These are phyloP conservation scores for Clarireedia hainanense DNA, from an alignment of 2,329 filamentous ascomycete genomes.

Conservation along the genomic window DNA sequence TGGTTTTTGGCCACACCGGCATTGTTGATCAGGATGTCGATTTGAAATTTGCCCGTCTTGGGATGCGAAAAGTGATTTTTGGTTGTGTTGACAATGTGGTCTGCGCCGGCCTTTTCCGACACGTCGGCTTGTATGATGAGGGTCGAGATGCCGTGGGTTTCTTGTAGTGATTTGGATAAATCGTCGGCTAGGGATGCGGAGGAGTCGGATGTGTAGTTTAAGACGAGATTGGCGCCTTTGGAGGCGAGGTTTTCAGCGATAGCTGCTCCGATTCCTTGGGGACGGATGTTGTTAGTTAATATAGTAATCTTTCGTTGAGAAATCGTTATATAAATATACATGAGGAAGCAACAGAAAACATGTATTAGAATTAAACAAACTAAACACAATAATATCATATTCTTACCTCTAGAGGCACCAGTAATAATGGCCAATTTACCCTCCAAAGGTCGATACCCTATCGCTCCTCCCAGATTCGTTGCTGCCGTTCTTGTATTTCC, in stretches of 20 bases:
- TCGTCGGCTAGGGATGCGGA: conserved; percentile 44
- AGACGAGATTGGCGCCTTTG: conserved; percentile 55
- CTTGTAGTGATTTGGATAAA: conserved; percentile 48
- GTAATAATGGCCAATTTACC: conserved; percentile 75
- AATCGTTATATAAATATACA: too few species aligned
- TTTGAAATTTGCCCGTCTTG: conserved; percentile 43
- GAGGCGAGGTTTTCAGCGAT: conserved; percentile 61
- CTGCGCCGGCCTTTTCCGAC: conserved; percentile 50
- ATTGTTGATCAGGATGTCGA: conserved; percentile 86
- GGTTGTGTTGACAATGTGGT: conserved; percentile 49
- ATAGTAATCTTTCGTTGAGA: background rate
- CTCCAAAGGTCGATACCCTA: conserved; percentile 39
- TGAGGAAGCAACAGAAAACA: too few species aligned
- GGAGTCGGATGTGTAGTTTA: conserved; percentile 59
- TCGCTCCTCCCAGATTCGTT: conserved; percentile 14
- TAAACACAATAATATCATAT: background rate
- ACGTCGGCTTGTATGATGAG: conserved; percentile 65
- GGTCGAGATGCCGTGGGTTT: conserved; percentile 50
- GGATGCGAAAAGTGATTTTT: conserved; percentile 50
- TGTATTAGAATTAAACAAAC: too few species aligned
- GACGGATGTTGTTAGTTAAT: conserved; percentile 1
- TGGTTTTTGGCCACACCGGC: conserved; percentile 66
- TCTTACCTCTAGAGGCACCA: conserved; percentile 65
- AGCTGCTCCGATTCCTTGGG: conserved; percentile 60
- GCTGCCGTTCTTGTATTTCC: conserved; percentile 13